Base-by-base conservation (phyloP, 208 protist genomes). In the Kentomonas sorsogonicus region DNA sequence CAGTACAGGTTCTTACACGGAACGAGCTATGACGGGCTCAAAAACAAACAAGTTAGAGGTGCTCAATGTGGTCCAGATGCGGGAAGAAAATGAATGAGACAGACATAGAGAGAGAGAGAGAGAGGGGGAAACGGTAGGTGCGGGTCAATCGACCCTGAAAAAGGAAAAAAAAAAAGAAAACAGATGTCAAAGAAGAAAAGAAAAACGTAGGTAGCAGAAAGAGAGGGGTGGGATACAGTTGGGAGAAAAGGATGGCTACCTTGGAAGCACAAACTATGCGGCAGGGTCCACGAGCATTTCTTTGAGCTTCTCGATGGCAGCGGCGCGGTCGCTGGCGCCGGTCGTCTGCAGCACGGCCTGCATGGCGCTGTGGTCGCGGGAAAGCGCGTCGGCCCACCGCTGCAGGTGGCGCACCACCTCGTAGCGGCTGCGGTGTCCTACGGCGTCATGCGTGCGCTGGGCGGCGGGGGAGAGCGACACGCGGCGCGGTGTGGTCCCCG, bases 391-490 rank as follows among this genome's bases (percentile, higher is more conserved):
- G 33, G 75, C 74, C 79, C 79, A 86, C 22, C 61, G 66, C 56
- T 79, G 71, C 16, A 86, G 56, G 41, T 82, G 72, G 7, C 71
- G 67, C 29, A 86, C 62, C 7, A 86, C 58, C 10, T 79, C 66
- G 45, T 82, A 86, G 39, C 56, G 65, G 31, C 63, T 73, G 63
- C 66, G 66, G 38, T 72, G 63, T 1, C 10, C 40, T 15, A 41
- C 15, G 53, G 41, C 6, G 54, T 39, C 20, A 44, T n/a, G n/a
- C n/a, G n/a, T n/a, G n/a, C n/a, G n/a, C n/a, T n/a, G n/a, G n/a
- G 36, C 40, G 61, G 38, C 47, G 55, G 5, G 40, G 58, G 51
- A 18, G 16, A 18, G 47, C 52, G 36, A 18, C 18, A 20, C 36
- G 30, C 13, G 9, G 16, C 7, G 40, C 16, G 3, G 23, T 46